Conservation (phyloP, 2,329 filamentous ascomycete species). For the Colletotrichum chlorophyti region DNA sequence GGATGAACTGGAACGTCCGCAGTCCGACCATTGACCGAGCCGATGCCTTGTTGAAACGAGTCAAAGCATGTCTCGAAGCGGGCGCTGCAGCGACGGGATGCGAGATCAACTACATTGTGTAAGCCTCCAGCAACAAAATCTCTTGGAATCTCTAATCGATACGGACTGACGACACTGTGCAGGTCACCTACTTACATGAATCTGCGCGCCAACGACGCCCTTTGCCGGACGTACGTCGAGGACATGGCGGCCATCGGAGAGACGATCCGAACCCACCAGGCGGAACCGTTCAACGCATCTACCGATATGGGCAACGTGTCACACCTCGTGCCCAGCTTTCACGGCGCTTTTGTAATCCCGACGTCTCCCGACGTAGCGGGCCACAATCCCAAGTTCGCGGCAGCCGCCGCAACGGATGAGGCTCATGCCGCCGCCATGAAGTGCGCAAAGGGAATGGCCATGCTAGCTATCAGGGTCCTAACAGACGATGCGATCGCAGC, state of each 20-base stretch:
- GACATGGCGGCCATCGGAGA: constrained; percentile 50
- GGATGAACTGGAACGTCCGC: constrained; percentile 48
- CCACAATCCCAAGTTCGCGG: constrained; percentile 50
- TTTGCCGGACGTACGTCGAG: constrained; percentile 50
- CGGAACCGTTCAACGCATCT: constrained; percentile 46
- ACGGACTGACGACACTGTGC: background rate
- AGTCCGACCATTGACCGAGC: constrained; percentile 39
- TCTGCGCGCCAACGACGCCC: constrained; percentile 49
- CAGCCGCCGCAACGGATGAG: constrained; percentile 48
- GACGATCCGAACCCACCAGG: constrained; percentile 41
- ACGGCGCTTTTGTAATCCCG: constrained; percentile 54
- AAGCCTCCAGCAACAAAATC: constrained; percentile 19
- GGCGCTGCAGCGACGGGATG: constrained; percentile 43
- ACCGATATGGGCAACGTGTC: constrained; percentile 61
- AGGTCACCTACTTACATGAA: constrained; percentile 50
- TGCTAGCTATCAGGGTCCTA: constrained; percentile 41
- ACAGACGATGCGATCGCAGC: constrained; percentile 28
- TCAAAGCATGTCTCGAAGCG: constrained; percentile 45
- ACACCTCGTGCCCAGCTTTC: constrained; percentile 53
- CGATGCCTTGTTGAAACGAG: constrained; percentile 36
- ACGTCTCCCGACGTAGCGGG: constrained; percentile 41
- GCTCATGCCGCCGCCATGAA: constrained; percentile 48
- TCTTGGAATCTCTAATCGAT: too few relatives aligned
- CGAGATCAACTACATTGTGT: constrained; percentile 42
- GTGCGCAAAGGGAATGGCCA: constrained; percentile 53